Evolutionary conservation across 805 yeast genomes (phyloP).

Genomic region (Priceomyces castillae): DNA sequence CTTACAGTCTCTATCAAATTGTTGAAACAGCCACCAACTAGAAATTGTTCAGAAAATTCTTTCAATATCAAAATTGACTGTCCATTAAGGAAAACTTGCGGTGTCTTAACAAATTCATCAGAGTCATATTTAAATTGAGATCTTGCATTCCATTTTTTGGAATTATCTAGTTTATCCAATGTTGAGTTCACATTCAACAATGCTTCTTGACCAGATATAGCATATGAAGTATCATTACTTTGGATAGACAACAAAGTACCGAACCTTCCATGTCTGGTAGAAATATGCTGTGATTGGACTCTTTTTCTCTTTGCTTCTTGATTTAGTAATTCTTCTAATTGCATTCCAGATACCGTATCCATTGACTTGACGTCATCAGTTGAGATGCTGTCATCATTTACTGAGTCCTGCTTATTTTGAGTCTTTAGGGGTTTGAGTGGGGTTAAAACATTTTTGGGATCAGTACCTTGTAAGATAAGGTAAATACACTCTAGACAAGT

Average conservation of each 20-base stretch:
- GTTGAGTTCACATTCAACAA: slow-evolving; percentile 49
- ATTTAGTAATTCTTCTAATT: slow-evolving; percentile 50
- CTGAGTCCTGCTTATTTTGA: slow-evolving; percentile 7
- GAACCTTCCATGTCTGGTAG: slow-evolving; percentile 84
- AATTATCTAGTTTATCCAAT: slow-evolving; percentile 61
- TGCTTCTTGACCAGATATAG: slow-evolving; percentile 71
- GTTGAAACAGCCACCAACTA: slow-evolving; percentile 74
- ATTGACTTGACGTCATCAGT: slow-evolving; percentile 2
- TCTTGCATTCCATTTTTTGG: slow-evolving; percentile 62
- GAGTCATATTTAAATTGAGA: slow-evolving; percentile 39
- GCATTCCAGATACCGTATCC: slow-evolving; percentile 35
- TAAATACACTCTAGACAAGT: slow-evolving; percentile 69
- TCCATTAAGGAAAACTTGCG: slow-evolving; percentile 26
- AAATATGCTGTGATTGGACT: slow-evolving; percentile 46
- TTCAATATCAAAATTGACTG: slow-evolving; percentile 29
- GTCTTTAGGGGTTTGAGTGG: background rate
- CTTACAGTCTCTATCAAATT: slow-evolving; percentile 56
- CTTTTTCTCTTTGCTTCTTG: slow-evolving; percentile 58
- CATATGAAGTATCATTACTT: slow-evolving; percentile 57
- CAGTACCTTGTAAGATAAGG: slow-evolving; percentile 57
- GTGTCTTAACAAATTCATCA: slow-evolving; percentile 29
- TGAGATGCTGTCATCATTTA: slow-evolving; percentile 12
- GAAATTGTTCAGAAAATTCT: slow-evolving; percentile 51
- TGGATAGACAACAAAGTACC: slow-evolving; percentile 81
- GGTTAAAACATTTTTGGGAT: slow-evolving; percentile 30